Percentiles rank a stretch among this genome's conserved stretches.
These are phyloP conservation scores for Phylloporus rhodoxanthus DNA, from an alignment of 768 basidiomycete species.

Conservation along the genomic window DNA sequence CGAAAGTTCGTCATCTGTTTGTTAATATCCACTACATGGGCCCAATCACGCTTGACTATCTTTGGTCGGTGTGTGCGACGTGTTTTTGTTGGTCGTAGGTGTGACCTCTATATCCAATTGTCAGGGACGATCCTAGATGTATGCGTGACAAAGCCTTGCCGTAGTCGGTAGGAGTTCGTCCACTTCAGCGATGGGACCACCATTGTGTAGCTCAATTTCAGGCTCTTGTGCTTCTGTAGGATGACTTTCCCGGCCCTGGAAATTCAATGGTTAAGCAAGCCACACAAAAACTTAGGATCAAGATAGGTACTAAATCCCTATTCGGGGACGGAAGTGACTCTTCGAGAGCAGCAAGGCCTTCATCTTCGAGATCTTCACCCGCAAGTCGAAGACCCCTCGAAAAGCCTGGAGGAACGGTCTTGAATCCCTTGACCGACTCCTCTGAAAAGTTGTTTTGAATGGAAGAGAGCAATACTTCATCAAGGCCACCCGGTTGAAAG, in stretches of 20 bases:
- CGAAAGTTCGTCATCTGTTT: constrained; percentile 83
- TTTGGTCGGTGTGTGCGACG: constrained; percentile 40
- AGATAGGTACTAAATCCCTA: constrained; percentile 13
- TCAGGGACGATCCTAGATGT: neutral
- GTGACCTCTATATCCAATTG: constrained; percentile 40
- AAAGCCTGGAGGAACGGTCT: constrained; percentile 78
- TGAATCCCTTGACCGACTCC: constrained; percentile 40
- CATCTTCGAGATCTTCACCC: constrained; percentile 48
- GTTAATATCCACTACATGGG: constrained; percentile 92
- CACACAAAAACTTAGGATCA: constrained; percentile 2
- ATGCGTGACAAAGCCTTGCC: constrained; percentile 24
- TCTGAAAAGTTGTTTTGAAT: constrained; percentile 31
- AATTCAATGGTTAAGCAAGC: constrained; percentile 23
- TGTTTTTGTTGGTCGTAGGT: constrained; percentile 50
- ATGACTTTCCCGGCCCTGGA: constrained; percentile 18
- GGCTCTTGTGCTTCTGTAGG: constrained; percentile 18
- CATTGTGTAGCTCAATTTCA: constrained; percentile 14
- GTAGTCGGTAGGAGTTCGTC: constrained; percentile 74
- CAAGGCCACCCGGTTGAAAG: constrained; percentile 91
- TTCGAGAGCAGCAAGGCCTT: constrained; percentile 33
- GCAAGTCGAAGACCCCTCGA: constrained; percentile 70
- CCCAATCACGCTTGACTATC: constrained; percentile 89
- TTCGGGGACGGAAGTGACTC: constrained; percentile 10
- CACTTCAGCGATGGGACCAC: constrained; percentile 44
- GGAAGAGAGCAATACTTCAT: constrained; percentile 44